Conservation (phyloP, 2,329 filamentous ascomycete species). For the Sphaerulina populicola region DNA sequence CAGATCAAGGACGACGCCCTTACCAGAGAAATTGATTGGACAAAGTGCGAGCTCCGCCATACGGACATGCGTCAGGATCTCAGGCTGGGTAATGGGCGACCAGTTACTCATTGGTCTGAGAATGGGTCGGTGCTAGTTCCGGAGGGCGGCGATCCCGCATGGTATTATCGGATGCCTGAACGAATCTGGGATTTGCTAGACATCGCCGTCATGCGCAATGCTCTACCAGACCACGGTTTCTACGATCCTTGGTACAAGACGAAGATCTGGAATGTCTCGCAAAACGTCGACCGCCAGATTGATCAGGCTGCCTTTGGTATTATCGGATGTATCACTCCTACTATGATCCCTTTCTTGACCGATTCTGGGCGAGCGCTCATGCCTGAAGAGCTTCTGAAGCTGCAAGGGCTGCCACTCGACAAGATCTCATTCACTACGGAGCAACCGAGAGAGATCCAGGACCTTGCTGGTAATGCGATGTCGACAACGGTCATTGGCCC, state of each 20-base stretch:
- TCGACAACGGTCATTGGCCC: constrained; percentile 61
- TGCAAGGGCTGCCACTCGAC: constrained; percentile 62
- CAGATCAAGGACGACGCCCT: constrained; percentile 15
- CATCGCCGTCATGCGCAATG: constrained; percentile 46
- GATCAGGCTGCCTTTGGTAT: constrained; percentile 48
- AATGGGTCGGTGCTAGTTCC: constrained; percentile 47
- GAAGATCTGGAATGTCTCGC: constrained; percentile 56
- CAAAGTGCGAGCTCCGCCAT: constrained; percentile 53
- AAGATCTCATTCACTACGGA: constrained; percentile 58
- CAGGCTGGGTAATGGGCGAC: constrained; percentile 47
- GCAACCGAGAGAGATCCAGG: constrained; percentile 49
- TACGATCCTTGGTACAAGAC: constrained; percentile 54
- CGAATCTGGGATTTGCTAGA: constrained; percentile 60
- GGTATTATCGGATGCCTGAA: constrained; percentile 45
- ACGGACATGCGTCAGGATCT: constrained; percentile 45
- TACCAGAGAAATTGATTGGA: constrained; percentile 42
- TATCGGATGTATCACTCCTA: constrained; percentile 60
- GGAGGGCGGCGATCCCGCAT: constrained; percentile 49
- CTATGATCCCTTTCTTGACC: constrained; percentile 53
- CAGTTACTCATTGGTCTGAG: constrained; percentile 53
- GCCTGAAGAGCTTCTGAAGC: constrained; percentile 53
- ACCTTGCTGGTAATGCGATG: constrained; percentile 76
- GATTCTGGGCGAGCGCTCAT: constrained; percentile 53
- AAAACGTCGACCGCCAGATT: constrained; percentile 59
- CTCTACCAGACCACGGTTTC: constrained; percentile 31